Percentiles rank a stretch among this genome's conserved stretches.
Evolutionary conservation across 805 yeast genomes (phyloP).

Genomic region (Lachancea quebecensis): DNA sequence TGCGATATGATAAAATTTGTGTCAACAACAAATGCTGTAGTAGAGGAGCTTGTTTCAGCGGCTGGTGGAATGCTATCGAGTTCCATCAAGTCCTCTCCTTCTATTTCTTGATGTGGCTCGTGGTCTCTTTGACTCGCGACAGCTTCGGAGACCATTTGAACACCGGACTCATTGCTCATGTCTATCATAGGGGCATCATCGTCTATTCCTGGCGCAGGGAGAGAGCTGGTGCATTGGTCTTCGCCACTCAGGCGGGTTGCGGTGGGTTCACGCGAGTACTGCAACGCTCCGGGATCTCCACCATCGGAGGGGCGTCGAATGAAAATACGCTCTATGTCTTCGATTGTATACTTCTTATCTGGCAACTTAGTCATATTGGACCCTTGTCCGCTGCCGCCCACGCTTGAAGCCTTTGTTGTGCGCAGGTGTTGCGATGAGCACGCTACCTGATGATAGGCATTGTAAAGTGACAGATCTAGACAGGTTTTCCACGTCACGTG

Average conservation of each 20-base stretch:
- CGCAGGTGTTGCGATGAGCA: too few species aligned
- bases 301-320: slow-evolving; percentile 5
- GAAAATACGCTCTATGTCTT: slow-evolving; percentile 13
- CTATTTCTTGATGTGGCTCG: neutral
- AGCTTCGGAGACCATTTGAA: slow-evolving; percentile 38
- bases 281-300: slow-evolving; percentile 1
- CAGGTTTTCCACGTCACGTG: too few species aligned
- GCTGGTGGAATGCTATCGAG: neutral
- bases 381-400: too few species aligned
- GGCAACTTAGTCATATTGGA: too few species aligned
- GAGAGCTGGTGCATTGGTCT: neutral
- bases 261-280: neutral
- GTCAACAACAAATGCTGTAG: slow-evolving; percentile 56
- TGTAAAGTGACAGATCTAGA: too few species aligned
- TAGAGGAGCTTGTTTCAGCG: neutral
- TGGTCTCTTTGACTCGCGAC: slow-evolving; percentile 25
- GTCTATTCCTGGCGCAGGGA: slow-evolving; percentile 9
- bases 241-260: too few species aligned
- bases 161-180: slow-evolving; percentile 41
- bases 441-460: too few species aligned
- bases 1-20: slow-evolving; percentile 79
- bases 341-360: slow-evolving; percentile 11
- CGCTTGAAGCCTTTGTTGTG: too few species aligned
- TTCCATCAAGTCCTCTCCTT: slow-evolving; percentile 6
- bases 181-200: slow-evolving; percentile 46